Percentiles rank a stretch among this genome's conserved stretches.
These are phyloP conservation scores for Phytopythium vexans DNA, from an alignment of 352 stramenopile species.

Conservation along the genomic window DNA sequence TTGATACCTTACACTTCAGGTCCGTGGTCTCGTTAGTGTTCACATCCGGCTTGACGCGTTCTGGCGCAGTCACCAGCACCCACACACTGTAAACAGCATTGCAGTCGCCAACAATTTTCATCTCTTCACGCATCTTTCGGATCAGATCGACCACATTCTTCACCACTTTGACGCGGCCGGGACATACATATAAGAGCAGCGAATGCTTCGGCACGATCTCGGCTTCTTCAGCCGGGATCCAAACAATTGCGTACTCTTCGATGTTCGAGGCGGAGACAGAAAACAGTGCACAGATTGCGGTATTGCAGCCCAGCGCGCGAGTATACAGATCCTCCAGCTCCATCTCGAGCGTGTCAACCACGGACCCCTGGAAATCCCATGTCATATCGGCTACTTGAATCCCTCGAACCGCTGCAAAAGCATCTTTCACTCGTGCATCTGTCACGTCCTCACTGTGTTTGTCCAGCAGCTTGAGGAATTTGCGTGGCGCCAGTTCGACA, in stretches of 20 bases:
- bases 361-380: slow-evolving; percentile 53
- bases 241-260: slow-evolving; percentile 38
- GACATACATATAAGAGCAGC: slow-evolving; percentile 60
- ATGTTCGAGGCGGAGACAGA: slow-evolving; percentile 1
- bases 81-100: slow-evolving; percentile 1
- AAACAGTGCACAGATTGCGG: slow-evolving; percentile 41
- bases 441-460: no score
- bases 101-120: slow-evolving; percentile 14
- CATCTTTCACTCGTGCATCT: no score
- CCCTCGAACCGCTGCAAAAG: slow-evolving; percentile 4
- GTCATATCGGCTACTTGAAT: slow-evolving; percentile 47
- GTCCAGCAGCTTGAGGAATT: slow-evolving; percentile 26
- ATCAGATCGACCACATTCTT: slow-evolving; percentile 45
- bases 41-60: background rate
- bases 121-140: slow-evolving; percentile 52
- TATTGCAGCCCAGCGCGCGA: slow-evolving; percentile 13
- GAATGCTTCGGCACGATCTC: slow-evolving; percentile 13
- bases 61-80: background rate
- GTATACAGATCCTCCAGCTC: slow-evolving; percentile 53
- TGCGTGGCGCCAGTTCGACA: background rate
- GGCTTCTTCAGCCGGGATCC: slow-evolving; percentile 20
- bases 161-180: slow-evolving; percentile 64
- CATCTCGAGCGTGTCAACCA: slow-evolving; percentile 50
- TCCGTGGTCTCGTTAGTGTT: background rate
- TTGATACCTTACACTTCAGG: no score